Conservation (phyloP, 1,284 basidiomycete genomes). For the Bjerkandera adusta region DNA sequence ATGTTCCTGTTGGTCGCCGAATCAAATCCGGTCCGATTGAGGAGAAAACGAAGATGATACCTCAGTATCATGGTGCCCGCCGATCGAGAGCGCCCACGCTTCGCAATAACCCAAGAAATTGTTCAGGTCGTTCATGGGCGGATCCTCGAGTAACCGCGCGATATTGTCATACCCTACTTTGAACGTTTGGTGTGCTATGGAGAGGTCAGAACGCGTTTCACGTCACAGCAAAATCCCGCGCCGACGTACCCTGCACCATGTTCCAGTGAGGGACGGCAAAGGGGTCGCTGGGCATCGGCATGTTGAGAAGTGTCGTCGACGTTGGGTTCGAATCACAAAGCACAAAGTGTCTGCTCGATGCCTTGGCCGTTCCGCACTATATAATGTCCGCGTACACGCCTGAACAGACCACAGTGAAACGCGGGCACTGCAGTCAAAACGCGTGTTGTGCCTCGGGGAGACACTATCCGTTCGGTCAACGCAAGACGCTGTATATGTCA, state of each 20-base stretch:
- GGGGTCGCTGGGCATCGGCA: slow-evolving; percentile 13
- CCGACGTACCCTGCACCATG: slow-evolving; percentile 19
- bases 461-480: too few species aligned
- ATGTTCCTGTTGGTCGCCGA: slow-evolving; percentile 21
- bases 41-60: slow-evolving; percentile 15
- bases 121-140: slow-evolving; percentile 32
- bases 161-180: slow-evolving; percentile 35
- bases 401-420: too few species aligned
- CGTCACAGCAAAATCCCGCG: background rate
- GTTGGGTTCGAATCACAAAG: too few species aligned
- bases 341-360: too few species aligned
- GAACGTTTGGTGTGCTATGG: slow-evolving; percentile 31
- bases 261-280: slow-evolving; percentile 22
- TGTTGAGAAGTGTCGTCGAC: too few species aligned
- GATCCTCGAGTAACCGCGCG: slow-evolving; percentile 32
- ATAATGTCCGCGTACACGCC: too few species aligned
- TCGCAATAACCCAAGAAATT: slow-evolving; percentile 42
- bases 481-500: too few species aligned
- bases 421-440: too few species aligned
- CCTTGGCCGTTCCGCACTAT: too few species aligned
- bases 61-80: slow-evolving; percentile 33
- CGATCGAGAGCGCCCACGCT: slow-evolving; percentile 33
- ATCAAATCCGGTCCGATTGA: background rate
- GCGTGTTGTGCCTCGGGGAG: too few species aligned
- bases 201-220: background rate